These are phyloP conservation scores for Diaporthe sp. DNA, from an alignment of 2,329 filamentous ascomycete species.

Conservation along the genomic window DNA sequence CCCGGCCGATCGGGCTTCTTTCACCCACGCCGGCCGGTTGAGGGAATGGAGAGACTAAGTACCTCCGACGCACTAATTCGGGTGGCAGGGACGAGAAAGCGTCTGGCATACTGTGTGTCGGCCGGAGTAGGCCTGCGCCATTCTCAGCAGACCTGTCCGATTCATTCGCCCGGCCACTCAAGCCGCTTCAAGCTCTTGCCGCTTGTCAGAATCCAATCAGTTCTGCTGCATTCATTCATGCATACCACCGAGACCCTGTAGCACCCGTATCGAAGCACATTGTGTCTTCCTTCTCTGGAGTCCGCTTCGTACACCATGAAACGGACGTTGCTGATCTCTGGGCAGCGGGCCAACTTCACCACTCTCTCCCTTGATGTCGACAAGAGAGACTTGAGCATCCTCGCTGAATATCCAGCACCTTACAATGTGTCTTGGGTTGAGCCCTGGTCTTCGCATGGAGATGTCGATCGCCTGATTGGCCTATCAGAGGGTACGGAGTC, in stretches of 20 bases:
- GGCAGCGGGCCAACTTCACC: neutral
- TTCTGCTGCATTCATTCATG: neutral
- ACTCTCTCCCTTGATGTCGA: neutral
- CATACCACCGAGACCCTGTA: neutral
- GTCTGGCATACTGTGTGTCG: neutral
- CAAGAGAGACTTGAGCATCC: neutral
- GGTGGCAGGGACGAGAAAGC: neutral
- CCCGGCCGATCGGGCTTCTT: neutral
- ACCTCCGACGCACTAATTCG: neutral
- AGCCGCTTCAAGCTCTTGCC: neutral
- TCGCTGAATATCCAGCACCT: neutral
- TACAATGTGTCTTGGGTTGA: slow-evolving; percentile 9
- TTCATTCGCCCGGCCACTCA: neutral
- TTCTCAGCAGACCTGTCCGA: neutral
- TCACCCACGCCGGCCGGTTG: neutral
- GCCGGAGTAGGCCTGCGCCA: neutral
- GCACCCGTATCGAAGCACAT: neutral
- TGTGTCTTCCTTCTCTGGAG: neutral
- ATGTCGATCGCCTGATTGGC: neutral
- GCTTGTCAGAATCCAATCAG: neutral
- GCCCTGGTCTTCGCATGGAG: slow-evolving; percentile 1
- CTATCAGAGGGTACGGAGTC: neutral
- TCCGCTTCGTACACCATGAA: neutral
- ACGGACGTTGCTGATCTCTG: slow-evolving; percentile 7
- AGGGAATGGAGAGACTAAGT: neutral